Conservation (phyloP, 331 rosid genomes). For the Rosa hybrid region DNA sequence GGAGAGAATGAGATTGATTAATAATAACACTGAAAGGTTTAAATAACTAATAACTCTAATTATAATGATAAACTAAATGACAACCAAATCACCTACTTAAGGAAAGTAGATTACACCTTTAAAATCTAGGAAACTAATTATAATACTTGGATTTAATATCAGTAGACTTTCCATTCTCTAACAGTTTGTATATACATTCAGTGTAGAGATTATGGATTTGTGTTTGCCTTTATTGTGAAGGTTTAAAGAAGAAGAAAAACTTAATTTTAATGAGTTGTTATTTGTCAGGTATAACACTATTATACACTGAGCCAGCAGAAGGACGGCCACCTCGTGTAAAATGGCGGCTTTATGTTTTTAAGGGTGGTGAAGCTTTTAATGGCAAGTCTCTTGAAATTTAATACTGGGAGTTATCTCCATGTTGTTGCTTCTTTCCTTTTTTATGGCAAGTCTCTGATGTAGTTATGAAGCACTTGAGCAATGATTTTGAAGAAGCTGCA, state of each 20-base stretch:
- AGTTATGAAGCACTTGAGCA: no score
- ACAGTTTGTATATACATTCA: not conserved
- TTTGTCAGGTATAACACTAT: slow-evolving; percentile 71
- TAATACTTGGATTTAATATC: not conserved
- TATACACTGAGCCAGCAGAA: slow-evolving; percentile 87
- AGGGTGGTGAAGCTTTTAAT: slow-evolving; percentile 88
- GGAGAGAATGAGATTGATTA: not conserved
- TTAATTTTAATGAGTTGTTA: slow-evolving; percentile 1
- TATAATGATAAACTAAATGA: not conserved
- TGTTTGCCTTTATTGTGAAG: not conserved
- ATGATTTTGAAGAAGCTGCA: no score
- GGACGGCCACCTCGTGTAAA: slow-evolving; percentile 76
- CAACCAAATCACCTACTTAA: not conserved
- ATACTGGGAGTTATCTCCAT: not conserved
- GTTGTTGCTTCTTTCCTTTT: not conserved
- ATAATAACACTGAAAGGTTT: not conserved
- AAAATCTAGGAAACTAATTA: not conserved
- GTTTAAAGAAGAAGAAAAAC: not conserved
- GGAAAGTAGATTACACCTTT: not conserved
- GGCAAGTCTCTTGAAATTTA: slow-evolving; percentile 46
- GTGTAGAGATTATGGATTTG: not conserved
- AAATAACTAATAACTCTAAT: not conserved
- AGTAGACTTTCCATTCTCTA: not conserved
- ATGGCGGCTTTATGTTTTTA: slow-evolving; percentile 98
- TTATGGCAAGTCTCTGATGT: no score